phyloP scores from a whole-genome alignment of 2,329 filamentous ascomycete species.

The Mycosphaerella sp. region DNA sequence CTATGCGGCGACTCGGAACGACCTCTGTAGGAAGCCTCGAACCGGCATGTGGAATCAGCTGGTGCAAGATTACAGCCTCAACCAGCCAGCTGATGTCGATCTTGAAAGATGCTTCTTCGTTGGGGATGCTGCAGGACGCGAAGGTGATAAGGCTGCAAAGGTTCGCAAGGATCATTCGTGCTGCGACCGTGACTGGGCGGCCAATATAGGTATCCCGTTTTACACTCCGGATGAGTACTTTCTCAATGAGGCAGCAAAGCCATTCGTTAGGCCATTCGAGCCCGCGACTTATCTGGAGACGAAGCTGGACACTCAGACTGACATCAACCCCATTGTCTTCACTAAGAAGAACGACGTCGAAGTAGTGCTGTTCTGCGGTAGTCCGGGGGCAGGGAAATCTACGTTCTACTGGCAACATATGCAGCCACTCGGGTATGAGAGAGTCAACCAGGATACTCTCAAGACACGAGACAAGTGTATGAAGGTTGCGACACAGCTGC shows the following conservation, averaged over 20 bases:
- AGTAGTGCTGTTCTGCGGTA: conserved; percentile 79
- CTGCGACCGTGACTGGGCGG: conserved; percentile 68
- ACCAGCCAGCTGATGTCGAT: conserved; percentile 56
- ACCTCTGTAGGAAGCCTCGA: conserved; percentile 80
- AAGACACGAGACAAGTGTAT: conserved; percentile 66
- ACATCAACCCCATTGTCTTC: conserved; percentile 36
- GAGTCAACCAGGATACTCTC: conserved; percentile 84
- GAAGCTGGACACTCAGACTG: conserved; percentile 25
- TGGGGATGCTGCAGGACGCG: conserved; percentile 69
- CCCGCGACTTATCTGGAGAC: conserved; percentile 50
- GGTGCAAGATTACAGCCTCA: conserved; percentile 47
- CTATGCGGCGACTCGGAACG: conserved; percentile 79
- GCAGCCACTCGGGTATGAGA: conserved; percentile 69
- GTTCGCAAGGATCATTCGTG: conserved; percentile 53
- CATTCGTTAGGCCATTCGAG: conserved; percentile 67
- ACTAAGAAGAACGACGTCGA: conserved; percentile 62
- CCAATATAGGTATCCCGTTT: conserved; percentile 75
- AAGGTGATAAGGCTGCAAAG: conserved; percentile 34
- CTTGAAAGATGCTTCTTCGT: conserved; percentile 71
- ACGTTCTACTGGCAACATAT: conserved; percentile 79
- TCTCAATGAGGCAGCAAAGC: conserved; percentile 58
- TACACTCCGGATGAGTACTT: conserved; percentile 92
- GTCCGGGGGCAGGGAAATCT: conserved; percentile 85
- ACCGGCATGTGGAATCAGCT: conserved; percentile 80
- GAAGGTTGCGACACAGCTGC: conserved; percentile 61